Evolutionary conservation across 371 early-diverging fungal species (phyloP).

Genomic region (Mucor lusitanicus): DNA sequence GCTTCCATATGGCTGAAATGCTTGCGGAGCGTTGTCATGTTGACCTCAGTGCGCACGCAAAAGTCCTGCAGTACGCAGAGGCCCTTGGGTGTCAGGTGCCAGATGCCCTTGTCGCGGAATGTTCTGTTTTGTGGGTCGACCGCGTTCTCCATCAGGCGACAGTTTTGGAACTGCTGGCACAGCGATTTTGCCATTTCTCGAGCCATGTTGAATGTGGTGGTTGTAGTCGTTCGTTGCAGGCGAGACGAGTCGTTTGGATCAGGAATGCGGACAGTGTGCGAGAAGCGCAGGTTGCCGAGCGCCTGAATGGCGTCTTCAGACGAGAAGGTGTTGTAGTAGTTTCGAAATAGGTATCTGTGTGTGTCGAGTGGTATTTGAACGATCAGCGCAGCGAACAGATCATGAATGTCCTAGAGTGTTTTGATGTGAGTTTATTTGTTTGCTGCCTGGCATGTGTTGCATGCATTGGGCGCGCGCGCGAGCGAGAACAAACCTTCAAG

Average conservation of each 20-base stretch:
- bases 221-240: slow-evolving; percentile 54
- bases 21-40: slow-evolving; percentile 29
- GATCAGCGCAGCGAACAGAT: slow-evolving; percentile 64
- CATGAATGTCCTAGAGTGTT: slow-evolving; percentile 57
- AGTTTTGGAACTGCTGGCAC: slow-evolving; percentile 65
- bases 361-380: slow-evolving; percentile 58
- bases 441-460: neutral
- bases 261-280: slow-evolving; percentile 53
- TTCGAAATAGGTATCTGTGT: slow-evolving; percentile 57
- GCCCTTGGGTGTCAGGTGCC: slow-evolving; percentile 64
- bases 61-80: slow-evolving; percentile 59
- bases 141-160: slow-evolving; percentile 57
- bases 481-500: slow-evolving; percentile 39
- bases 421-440: neutral
- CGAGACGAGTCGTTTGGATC: slow-evolving; percentile 64
- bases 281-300: slow-evolving; percentile 54
- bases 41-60: slow-evolving; percentile 46
- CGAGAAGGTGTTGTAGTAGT: slow-evolving; percentile 59
- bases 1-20: slow-evolving; percentile 44
- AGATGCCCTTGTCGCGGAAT: slow-evolving; percentile 57
- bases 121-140: slow-evolving; percentile 52
- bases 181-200: slow-evolving; percentile 67
- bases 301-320: slow-evolving; percentile 63
- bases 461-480: neutral
- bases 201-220: slow-evolving; percentile 67